Evolutionary conservation across 805 yeast genomes (phyloP).

Genomic region (Candida loeiensis): DNA sequence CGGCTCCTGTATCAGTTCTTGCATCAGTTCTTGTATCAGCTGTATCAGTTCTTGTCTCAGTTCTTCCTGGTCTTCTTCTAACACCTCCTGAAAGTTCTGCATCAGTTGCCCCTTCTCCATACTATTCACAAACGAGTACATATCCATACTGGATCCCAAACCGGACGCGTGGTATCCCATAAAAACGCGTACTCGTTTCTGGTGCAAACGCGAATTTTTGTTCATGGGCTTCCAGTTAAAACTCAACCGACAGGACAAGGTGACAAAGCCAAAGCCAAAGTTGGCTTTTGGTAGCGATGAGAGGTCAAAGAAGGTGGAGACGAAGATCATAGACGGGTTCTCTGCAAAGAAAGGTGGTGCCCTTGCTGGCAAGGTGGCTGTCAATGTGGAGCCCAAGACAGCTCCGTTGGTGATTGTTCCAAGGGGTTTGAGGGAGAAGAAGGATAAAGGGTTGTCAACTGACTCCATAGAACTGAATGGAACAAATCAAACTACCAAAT

Average conservation of each 20-base stretch:
- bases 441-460: not conserved
- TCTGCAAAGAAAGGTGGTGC: constrained; percentile 19
- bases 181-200: too few species aligned
- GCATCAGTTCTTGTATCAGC: too few species aligned
- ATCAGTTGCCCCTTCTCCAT: too few species aligned
- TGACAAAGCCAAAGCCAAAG: not conserved
- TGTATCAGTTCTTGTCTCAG: too few species aligned
- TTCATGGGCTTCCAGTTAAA: constrained; percentile 1
- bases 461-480: constrained; percentile 1
- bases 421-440: constrained; percentile 10
- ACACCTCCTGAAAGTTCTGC: not conserved
- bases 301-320: not conserved
- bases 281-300: constrained; percentile 1
- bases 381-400: constrained; percentile 4
- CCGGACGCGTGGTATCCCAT: too few species aligned
- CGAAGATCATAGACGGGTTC: constrained; percentile 17
- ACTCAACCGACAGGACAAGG: constrained; percentile 1
- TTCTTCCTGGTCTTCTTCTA: not conserved
- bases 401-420: constrained; percentile 21
- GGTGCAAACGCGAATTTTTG: constrained; percentile 1
- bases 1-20: too few species aligned
- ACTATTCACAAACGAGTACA: too few species aligned
- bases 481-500: not conserved
- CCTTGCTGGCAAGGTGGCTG: constrained; percentile 11
- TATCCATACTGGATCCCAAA: too few species aligned